Evolutionary conservation across 768 basidiomycete genomes (phyloP).

Genomic region (Mycena kentingensis): DNA sequence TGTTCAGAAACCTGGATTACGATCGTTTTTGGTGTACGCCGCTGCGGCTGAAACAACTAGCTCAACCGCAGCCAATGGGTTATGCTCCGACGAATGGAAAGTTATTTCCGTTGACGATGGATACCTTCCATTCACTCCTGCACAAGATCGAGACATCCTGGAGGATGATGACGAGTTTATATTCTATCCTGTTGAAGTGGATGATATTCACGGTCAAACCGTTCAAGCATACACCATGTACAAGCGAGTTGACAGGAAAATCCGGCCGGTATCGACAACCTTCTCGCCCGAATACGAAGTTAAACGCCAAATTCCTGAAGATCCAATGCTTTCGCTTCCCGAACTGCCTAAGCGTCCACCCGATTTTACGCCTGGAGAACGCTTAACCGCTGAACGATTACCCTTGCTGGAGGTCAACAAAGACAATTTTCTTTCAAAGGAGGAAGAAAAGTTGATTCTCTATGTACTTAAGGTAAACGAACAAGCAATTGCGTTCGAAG

Average conservation of each 20-base stretch:
- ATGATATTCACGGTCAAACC: too few species aligned
- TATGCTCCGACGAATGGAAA: too few species aligned
- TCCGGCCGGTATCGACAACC: slow-evolving; percentile 24
- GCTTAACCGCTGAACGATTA: slow-evolving; percentile 22
- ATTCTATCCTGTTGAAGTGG: too few species aligned
- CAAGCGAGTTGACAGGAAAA: slow-evolving; percentile 19
- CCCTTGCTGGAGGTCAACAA: slow-evolving; percentile 23
- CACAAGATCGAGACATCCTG: too few species aligned
- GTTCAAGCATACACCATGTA: slow-evolving; percentile 12
- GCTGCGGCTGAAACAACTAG: too few species aligned
- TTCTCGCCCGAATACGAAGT: slow-evolving; percentile 26
- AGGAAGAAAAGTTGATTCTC: slow-evolving; percentile 21
- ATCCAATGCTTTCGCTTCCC: slow-evolving; percentile 24
- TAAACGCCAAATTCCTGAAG: slow-evolving; percentile 19
- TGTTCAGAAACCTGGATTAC: too few species aligned
- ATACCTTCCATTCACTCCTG: too few species aligned
- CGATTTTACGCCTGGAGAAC: slow-evolving; percentile 16
- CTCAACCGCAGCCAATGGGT: too few species aligned
- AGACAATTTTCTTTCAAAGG: slow-evolving; percentile 26
- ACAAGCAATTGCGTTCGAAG: slow-evolving; percentile 28
- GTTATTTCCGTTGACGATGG: too few species aligned
- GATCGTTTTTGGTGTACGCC: too few species aligned
- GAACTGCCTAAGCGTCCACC: slow-evolving; percentile 21
- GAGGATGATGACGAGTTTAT: too few species aligned
- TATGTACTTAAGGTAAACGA: slow-evolving; percentile 23